Conservation (phyloP, 2,329 filamentous ascomycete species). For the Tolypocladium album region DNA sequence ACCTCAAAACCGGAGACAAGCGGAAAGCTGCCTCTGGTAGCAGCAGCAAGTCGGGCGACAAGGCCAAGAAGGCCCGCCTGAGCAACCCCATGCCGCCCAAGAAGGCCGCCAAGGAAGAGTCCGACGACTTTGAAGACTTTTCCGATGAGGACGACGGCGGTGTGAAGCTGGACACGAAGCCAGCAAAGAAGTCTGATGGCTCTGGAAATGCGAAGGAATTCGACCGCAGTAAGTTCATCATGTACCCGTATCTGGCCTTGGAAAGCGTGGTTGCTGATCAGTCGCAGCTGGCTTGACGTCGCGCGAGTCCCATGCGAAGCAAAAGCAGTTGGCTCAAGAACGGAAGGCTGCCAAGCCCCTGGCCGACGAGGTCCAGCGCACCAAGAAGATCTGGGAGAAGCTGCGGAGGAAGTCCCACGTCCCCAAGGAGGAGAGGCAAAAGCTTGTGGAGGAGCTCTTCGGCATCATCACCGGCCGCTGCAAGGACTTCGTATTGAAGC, state of each 20-base stretch:
- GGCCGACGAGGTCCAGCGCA: constrained; percentile 75
- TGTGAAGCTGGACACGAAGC: constrained; percentile 29
- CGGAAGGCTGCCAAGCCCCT: constrained; percentile 89
- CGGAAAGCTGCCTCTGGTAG: constrained; percentile 38
- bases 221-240: constrained; percentile 28
- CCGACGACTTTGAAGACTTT: constrained; percentile 29
- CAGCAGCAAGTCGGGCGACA: constrained; percentile 32
- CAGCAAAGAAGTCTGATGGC: constrained; percentile 18
- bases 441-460: constrained; percentile 82
- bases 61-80: constrained; percentile 41
- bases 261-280: neutral
- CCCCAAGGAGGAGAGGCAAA: constrained; percentile 75
- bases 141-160: constrained; percentile 46
- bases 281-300: constrained; percentile 34
- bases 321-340: constrained; percentile 78
- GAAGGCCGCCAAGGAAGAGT: constrained; percentile 28
- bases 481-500: constrained; percentile 95
- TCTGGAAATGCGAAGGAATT: constrained; percentile 25
- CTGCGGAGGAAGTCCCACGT: constrained; percentile 90
- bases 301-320: constrained; percentile 83
- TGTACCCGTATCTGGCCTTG: neutral
- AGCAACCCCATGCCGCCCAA: constrained; percentile 18
- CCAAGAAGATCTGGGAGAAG: constrained; percentile 96
- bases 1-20: constrained; percentile 38
- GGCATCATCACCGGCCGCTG: constrained; percentile 82